phyloP scores from a whole-genome alignment of 768 basidiomycete species.

The Kwoniella shandongensis region DNA sequence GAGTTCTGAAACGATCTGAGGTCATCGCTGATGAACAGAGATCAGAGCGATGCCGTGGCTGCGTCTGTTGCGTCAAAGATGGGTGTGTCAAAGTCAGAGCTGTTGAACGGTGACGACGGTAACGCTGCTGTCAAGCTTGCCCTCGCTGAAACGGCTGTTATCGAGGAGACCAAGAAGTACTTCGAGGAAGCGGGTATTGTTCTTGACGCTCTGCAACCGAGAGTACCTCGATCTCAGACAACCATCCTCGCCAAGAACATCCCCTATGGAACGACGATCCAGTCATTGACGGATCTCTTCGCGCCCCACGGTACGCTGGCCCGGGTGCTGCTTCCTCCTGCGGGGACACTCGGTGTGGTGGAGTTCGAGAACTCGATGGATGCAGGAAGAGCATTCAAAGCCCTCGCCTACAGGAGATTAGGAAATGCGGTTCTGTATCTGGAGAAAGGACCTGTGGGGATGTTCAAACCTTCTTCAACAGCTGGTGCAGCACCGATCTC shows the following conservation, averaged over 20 bases:
- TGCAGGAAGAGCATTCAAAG: constrained; percentile 72
- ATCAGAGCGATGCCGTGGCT: constrained; percentile 91
- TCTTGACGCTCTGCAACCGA: constrained; percentile 47
- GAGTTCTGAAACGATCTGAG: too few species aligned
- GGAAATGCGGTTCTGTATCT: constrained; percentile 89
- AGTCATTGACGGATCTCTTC: constrained; percentile 78
- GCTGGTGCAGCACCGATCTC: constrained; percentile 39
- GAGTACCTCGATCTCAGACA: constrained; percentile 63
- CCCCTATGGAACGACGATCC: constrained; percentile 77
- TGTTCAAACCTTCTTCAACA: constrained; percentile 60
- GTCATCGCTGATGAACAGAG: too few species aligned
- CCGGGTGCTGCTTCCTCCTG: constrained; percentile 80
- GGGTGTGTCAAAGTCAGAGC: constrained; percentile 79
- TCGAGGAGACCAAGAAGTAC: constrained; percentile 89
- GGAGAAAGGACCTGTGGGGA: constrained; percentile 82
- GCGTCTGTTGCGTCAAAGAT: constrained; percentile 87
- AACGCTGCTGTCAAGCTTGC: constrained; percentile 86
- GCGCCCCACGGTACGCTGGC: constrained; percentile 68
- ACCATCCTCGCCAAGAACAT: constrained; percentile 94
- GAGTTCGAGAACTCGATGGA: constrained; percentile 74
- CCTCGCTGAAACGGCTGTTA: constrained; percentile 92
- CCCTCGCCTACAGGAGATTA: constrained; percentile 79
- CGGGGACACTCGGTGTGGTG: constrained; percentile 88
- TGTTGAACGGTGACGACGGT: constrained; percentile 71
- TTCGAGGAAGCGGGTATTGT: constrained; percentile 61